phyloP scores from a whole-genome alignment of 805 yeast species.

The Saccharomycopsis synnaedendra region DNA sequence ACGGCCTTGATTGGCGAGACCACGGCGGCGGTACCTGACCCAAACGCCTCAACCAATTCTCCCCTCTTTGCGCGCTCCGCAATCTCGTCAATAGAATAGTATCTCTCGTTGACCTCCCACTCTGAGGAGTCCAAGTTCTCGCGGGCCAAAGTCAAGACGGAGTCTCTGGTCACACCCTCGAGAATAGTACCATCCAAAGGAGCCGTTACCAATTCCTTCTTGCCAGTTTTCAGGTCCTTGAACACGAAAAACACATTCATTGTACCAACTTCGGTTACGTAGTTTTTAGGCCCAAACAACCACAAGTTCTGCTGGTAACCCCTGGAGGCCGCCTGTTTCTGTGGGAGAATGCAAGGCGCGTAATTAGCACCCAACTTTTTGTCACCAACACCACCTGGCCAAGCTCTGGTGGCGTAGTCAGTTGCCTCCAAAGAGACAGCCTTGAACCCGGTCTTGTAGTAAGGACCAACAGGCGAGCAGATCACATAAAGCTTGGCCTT shows the following conservation, averaged over 20 bases:
- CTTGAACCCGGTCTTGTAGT: conserved; percentile 90
- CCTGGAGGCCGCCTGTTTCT: conserved; percentile 75
- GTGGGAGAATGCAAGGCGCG: conserved; percentile 92
- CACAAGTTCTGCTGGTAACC: conserved; percentile 96
- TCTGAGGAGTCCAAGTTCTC: conserved; percentile 61
- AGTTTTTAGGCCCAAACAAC: conserved; percentile 81
- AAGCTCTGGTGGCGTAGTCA: conserved; percentile 91
- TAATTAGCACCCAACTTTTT: conserved; percentile 95
- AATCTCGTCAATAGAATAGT: conserved; percentile 72
- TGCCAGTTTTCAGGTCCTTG: conserved; percentile 62
- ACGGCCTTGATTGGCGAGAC: conserved; percentile 88
- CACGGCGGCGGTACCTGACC: conserved; percentile 96
- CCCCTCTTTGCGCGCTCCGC: conserved; percentile 68
- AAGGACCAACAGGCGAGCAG: conserved; percentile 95
- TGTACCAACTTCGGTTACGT: conserved; percentile 91
- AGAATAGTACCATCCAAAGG: conserved; percentile 96
- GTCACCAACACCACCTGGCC: conserved; percentile 99
- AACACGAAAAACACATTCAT: conserved; percentile 92
- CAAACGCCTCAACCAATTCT: conserved; percentile 86
- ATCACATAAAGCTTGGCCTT: conserved; percentile 78
- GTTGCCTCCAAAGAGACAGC: conserved; percentile 93
- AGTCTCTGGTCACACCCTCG: conserved; percentile 94
- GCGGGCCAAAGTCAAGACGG: conserved; percentile 67
- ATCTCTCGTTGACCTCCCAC: conserved; percentile 81
- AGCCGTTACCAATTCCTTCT: conserved; percentile 87